Conservation (phyloP, 139 green algal species). For the Gonium pectorale region DNA sequence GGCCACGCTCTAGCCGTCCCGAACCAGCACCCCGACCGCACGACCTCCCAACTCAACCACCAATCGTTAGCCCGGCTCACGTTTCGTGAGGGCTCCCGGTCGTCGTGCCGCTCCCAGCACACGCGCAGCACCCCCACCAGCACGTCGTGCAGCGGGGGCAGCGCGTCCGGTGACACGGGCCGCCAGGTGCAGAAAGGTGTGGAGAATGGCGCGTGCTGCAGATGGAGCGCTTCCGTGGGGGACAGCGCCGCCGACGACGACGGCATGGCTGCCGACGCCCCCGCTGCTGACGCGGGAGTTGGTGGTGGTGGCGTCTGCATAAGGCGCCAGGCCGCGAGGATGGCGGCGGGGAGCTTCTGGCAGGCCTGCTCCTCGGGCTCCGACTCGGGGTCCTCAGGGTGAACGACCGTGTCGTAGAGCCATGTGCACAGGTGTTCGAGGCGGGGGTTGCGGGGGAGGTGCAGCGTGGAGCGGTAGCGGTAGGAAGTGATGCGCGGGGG, state of each 20-base stretch:
- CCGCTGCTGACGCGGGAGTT: background rate
- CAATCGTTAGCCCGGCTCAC: no score
- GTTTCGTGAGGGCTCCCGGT: conserved; percentile 27
- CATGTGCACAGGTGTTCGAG: conserved; percentile 35
- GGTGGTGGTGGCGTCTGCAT: background rate
- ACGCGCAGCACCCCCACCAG: conserved; percentile 36
- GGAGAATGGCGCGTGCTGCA: conserved; percentile 31
- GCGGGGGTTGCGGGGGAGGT: background rate
- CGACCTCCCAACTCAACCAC: no score
- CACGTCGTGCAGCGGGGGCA: conserved; percentile 41
- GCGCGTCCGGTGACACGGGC: conserved; percentile 12
- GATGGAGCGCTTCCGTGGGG: conserved; percentile 24
- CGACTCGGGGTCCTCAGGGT: background rate
- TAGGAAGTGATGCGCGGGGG: background rate
- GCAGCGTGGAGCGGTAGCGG: conserved; percentile 15
- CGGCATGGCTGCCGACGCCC: background rate
- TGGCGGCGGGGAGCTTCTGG: conserved; percentile 31
- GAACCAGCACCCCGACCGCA: no score
- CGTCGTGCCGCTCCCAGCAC: conserved; percentile 40
- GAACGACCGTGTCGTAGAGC: conserved; percentile 41
- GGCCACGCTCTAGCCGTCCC: no score
- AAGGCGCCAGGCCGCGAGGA: conserved; percentile 16
- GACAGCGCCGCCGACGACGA: background rate
- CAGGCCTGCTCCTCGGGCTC: conserved; percentile 34
- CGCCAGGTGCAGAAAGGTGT: conserved; percentile 39